Evolutionary conservation across 2,329 filamentous ascomycete species (phyloP).

Genomic region (Pyricularia pennisetigena): DNA sequence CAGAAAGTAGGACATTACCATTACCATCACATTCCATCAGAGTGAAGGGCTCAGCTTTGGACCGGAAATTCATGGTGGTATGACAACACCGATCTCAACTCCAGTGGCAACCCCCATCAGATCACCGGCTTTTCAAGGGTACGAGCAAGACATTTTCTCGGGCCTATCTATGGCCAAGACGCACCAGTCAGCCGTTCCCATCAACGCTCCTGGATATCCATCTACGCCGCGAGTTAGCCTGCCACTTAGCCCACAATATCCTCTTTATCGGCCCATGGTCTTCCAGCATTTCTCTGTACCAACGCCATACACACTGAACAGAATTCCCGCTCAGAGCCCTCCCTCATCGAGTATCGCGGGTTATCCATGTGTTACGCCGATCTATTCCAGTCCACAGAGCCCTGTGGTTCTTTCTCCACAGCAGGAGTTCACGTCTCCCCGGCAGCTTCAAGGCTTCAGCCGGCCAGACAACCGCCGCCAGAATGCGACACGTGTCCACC

Average conservation of each 20-base stretch:
- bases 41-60: slow-evolving; percentile 10
- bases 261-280: slow-evolving; percentile 2
- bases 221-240: slow-evolving; percentile 13
- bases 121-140: slow-evolving; percentile 1
- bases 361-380: background rate
- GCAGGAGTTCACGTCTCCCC: slow-evolving; percentile 29
- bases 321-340: slow-evolving; percentile 1
- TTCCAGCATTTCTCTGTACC: slow-evolving; percentile 1
- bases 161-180: slow-evolving; percentile 6
- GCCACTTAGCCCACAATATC: slow-evolving; percentile 10
- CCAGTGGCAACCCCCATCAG: slow-evolving; percentile 8
- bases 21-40: slow-evolving; percentile 7
- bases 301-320: background rate
- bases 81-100: slow-evolving; percentile 12
- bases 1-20: slow-evolving; percentile 5
- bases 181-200: slow-evolving; percentile 9
- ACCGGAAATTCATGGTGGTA: slow-evolving; percentile 8
- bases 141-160: slow-evolving; percentile 4
- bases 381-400: slow-evolving; percentile 1
- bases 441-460: slow-evolving; percentile 21
- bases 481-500: slow-evolving; percentile 33
- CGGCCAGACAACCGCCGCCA: slow-evolving; percentile 35
- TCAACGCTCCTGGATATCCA: slow-evolving; percentile 16
- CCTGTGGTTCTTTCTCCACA: slow-evolving; percentile 15
- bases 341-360: background rate